Conservation (phyloP, 768 basidiomycete genomes). For the Clitopilus passeckerianus region DNA sequence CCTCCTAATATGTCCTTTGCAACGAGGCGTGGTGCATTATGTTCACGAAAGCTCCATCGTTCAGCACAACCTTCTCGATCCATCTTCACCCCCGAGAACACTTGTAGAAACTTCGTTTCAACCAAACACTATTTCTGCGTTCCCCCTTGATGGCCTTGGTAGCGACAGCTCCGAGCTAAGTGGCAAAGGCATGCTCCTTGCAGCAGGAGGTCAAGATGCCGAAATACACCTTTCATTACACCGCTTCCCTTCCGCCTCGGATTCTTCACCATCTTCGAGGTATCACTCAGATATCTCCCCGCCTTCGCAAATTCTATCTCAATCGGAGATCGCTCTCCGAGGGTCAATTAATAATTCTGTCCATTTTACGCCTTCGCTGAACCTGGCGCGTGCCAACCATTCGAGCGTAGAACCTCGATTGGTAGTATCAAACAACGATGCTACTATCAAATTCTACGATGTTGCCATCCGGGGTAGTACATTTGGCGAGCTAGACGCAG, state of each 20-base stretch:
- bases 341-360: conserved; percentile 86
- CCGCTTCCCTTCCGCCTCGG: conserved; percentile 24
- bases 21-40: conserved; percentile 62
- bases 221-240: conserved; percentile 60
- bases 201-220: conserved; percentile 70
- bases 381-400: conserved; percentile 52
- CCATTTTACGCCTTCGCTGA: conserved; percentile 51
- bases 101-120: conserved; percentile 52
- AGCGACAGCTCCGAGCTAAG: conserved; percentile 23
- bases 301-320: conserved; percentile 40
- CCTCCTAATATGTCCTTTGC: conserved; percentile 68
- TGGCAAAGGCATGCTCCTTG: conserved; percentile 38
- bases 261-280: neutral
- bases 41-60: conserved; percentile 47
- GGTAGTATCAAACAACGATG: conserved; percentile 84
- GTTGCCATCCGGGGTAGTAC: conserved; percentile 46
- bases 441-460: conserved; percentile 76
- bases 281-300: conserved; percentile 5
- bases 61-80: conserved; percentile 46
- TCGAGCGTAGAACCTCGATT: conserved; percentile 72
- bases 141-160: conserved; percentile 43
- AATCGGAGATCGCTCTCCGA: conserved; percentile 43
- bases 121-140: conserved; percentile 61
- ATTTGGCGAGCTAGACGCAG: neutral
- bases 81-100: conserved; percentile 33